A percentile compares a stretch with the other conserved stretches of the same genome.
Conservation (phyloP, 129 eudicot species). For the Ambrosia artemisiifolia region DNA sequence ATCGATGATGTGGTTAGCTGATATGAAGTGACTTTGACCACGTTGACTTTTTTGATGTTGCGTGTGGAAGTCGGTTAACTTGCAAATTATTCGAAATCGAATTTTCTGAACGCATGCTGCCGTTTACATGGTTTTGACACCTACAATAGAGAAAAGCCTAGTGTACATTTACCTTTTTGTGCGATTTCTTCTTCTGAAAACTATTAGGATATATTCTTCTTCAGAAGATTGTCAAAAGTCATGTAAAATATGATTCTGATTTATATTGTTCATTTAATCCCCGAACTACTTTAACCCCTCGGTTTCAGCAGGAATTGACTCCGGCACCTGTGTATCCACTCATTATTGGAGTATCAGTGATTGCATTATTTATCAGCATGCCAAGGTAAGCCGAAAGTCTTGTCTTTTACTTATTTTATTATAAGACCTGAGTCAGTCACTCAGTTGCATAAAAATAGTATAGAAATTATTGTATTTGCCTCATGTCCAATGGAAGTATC, state of each 20-base stretch:
- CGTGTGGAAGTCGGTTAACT: neutral
- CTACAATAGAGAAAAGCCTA: neutral
- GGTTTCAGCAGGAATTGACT: constrained; percentile 71
- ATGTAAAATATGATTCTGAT: constrained; percentile 6
- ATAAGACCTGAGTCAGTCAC: neutral
- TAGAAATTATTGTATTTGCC: neutral
- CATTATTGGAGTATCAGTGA: constrained; percentile 66
- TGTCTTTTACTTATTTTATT: neutral
- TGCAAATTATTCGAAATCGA: neutral
- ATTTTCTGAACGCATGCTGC: neutral
- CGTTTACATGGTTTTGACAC: neutral
- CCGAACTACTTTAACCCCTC: neutral
- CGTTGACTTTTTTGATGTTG: neutral
- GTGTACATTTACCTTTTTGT: neutral
- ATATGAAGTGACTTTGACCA: neutral
- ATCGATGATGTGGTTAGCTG: neutral
- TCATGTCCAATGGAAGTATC: neutral
- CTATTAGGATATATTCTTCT: neutral
- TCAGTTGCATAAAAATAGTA: neutral
- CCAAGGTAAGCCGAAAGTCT: constrained; percentile 56
- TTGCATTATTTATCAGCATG: constrained; percentile 73
- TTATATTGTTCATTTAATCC: constrained; percentile 4
- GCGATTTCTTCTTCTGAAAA: neutral
- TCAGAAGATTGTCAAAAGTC: neutral
- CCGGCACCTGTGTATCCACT: constrained; percentile 90